phyloP scores from a whole-genome alignment of 2,329 filamentous ascomycete species.

The Sphaceloma murrayae region DNA sequence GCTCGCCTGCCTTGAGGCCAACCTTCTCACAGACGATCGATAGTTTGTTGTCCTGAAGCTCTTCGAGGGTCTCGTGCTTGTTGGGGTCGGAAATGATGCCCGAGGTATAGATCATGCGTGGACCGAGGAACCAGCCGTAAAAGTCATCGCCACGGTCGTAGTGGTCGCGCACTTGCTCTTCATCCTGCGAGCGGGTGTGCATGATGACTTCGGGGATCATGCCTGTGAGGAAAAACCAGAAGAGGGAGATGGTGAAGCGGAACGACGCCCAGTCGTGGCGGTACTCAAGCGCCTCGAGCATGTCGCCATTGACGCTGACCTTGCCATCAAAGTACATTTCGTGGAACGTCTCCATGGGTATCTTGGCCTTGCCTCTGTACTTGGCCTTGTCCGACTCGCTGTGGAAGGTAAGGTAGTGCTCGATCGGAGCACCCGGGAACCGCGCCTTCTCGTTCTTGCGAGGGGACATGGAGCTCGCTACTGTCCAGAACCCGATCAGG shows the following conservation, averaged over 20 bases:
- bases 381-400: conserved; percentile 49
- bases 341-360: conserved; percentile 87
- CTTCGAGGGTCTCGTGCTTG: conserved; percentile 80
- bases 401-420: conserved; percentile 83
- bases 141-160: conserved; percentile 98
- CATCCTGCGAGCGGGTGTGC: conserved; percentile 88
- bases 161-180: conserved; percentile 95
- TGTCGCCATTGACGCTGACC: conserved; percentile 91
- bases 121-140: conserved; percentile 96
- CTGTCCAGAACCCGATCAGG: conserved; percentile 70
- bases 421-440: conserved; percentile 75
- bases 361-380: conserved; percentile 70
- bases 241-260: conserved; percentile 74
- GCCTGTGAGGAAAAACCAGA: conserved; percentile 78
- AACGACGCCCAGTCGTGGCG: conserved; percentile 96
- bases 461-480: conserved; percentile 69
- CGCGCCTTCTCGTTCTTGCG: conserved; percentile 88
- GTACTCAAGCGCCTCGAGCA: conserved; percentile 81
- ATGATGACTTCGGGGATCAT: conserved; percentile 86
- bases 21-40: conserved; percentile 95
- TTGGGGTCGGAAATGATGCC: conserved; percentile 84
- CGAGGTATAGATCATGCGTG: conserved; percentile 97
- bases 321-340: conserved; percentile 97
- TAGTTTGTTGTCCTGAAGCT: conserved; percentile 97
- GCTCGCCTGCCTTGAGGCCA: conserved; percentile 68